phyloP scores from a whole-genome alignment of 495 filamentous ascomycete genomes.

The Entonaema liquescens region DNA sequence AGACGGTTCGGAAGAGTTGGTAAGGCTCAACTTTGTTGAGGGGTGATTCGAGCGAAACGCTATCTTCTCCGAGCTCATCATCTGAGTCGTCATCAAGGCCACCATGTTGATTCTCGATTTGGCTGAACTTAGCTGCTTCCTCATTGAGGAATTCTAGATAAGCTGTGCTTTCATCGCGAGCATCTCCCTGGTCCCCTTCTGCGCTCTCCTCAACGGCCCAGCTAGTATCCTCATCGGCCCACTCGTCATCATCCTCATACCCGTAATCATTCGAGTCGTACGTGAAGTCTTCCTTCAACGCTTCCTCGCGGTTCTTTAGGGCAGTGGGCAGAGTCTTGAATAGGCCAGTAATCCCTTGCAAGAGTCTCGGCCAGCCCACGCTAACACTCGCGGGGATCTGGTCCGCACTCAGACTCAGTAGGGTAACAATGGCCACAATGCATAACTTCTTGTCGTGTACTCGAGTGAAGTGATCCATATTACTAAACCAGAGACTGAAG shows the following conservation, averaged over 20 bases:
- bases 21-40: slow-evolving; percentile 96
- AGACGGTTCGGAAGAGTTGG: slow-evolving; percentile 78
- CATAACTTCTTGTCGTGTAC: slow-evolving; percentile 99
- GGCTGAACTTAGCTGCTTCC: slow-evolving; percentile 87
- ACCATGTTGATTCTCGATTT: slow-evolving; percentile 45
- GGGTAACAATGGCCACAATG: slow-evolving; percentile 87
- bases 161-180: slow-evolving; percentile 87
- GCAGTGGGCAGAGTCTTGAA: slow-evolving; percentile 92
- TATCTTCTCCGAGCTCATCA: slow-evolving; percentile 91
- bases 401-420: slow-evolving; percentile 77
- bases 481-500: slow-evolving; percentile 97
- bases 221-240: slow-evolving; percentile 73
- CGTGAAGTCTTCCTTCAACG: slow-evolving; percentile 87
- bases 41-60: slow-evolving; percentile 89
- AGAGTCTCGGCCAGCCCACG: slow-evolving; percentile 93
- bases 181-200: slow-evolving; percentile 68
- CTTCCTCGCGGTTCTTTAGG: slow-evolving; percentile 88
- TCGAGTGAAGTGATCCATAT: slow-evolving; percentile 89
- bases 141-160: slow-evolving; percentile 96
- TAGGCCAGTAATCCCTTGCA: slow-evolving; percentile 85
- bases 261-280: slow-evolving; percentile 73
- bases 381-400: slow-evolving; percentile 89
- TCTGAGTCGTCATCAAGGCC: slow-evolving; percentile 72
- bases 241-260: slow-evolving; percentile 79
- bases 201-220: slow-evolving; percentile 57